Conservation (phyloP, 176 grass and related monocot genomes). For the Aegilops bicornis region DNA sequence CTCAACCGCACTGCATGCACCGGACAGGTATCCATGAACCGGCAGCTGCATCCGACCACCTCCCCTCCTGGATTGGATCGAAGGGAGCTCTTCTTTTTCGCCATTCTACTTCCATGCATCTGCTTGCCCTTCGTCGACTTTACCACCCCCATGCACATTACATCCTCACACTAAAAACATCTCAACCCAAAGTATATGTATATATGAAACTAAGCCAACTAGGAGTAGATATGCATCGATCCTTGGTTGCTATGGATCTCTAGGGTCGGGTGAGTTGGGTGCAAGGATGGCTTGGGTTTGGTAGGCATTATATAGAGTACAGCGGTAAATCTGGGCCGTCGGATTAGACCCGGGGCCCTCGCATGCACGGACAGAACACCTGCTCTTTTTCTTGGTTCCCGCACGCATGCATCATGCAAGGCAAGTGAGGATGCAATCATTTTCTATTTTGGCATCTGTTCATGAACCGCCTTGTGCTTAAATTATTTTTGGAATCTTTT, state of each 20-base stretch:
- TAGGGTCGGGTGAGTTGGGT: conserved; percentile 1
- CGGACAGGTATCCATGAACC: conserved; percentile 74
- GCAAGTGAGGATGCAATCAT: conserved; percentile 20
- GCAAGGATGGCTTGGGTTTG: background rate
- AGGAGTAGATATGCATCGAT: background rate
- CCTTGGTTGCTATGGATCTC: background rate
- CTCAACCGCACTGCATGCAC: conserved; percentile 28
- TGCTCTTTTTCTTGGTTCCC: background rate
- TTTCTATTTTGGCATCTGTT: conserved; percentile 26
- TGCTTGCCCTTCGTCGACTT: background rate
- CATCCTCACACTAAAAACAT: background rate
- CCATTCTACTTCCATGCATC: background rate
- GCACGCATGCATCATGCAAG: conserved; percentile 33
- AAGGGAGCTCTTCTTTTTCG: conserved; percentile 62
- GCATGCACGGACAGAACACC: conserved; percentile 16
- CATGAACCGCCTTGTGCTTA: conserved; percentile 40
- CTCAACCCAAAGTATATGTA: background rate
- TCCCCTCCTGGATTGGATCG: conserved; percentile 70
- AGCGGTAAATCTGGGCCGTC: conserved; percentile 33
- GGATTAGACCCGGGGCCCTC: conserved; percentile 23
- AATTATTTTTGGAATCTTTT: conserved; percentile 41
- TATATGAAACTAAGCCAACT: background rate
- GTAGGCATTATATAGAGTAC: conserved; percentile 58
- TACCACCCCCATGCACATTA: background rate
- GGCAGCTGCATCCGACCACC: conserved; percentile 72